Conservation (phyloP, 192 early-diverging fungal genomes). For the Entrophospora sp. region DNA sequence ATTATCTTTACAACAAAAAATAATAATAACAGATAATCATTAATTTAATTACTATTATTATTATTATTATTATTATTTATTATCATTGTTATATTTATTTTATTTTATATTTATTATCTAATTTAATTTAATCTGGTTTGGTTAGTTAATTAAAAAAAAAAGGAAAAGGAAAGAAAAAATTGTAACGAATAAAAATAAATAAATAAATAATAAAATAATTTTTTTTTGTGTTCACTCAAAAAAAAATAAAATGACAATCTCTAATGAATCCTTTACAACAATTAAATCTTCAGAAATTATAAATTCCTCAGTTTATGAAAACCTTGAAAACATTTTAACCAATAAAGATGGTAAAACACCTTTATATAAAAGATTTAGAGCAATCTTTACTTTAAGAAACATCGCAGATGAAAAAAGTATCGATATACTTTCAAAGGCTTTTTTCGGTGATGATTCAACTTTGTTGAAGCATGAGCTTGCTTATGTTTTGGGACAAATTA, state of each 20-base stretch:
- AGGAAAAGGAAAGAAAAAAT: too few relatives aligned
- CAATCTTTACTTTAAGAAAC: slow-evolving; percentile 86
- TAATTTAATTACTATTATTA: too few relatives aligned
- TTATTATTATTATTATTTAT: too few relatives aligned
- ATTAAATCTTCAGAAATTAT: neutral
- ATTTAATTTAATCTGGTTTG: too few relatives aligned
- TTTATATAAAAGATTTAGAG: slow-evolving; percentile 84
- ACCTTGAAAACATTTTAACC: slow-evolving; percentile 55
- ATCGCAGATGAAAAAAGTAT: slow-evolving; percentile 63
- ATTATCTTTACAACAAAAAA: too few relatives aligned
- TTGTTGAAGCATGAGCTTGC: slow-evolving; percentile 94
- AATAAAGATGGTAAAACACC: slow-evolving; percentile 51
- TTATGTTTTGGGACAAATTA: slow-evolving; percentile 95
- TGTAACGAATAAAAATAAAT: too few relatives aligned
- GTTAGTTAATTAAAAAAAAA: too few relatives aligned
- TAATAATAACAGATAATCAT: too few relatives aligned
- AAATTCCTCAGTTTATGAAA: slow-evolving; percentile 37
- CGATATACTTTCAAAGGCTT: slow-evolving; percentile 77
- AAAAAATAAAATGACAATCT: neutral
- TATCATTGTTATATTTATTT: too few relatives aligned
- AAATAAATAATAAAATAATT: too few relatives aligned
- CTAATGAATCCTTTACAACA: neutral
- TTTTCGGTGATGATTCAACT: slow-evolving; percentile 70
- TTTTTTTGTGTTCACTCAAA: too few relatives aligned
- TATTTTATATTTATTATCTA: too few relatives aligned